Evolutionary conservation across 1,284 basidiomycete genomes (phyloP), one percentile per base, ranked within the genome.

Genomic region (Marasmius oreades): DNA sequence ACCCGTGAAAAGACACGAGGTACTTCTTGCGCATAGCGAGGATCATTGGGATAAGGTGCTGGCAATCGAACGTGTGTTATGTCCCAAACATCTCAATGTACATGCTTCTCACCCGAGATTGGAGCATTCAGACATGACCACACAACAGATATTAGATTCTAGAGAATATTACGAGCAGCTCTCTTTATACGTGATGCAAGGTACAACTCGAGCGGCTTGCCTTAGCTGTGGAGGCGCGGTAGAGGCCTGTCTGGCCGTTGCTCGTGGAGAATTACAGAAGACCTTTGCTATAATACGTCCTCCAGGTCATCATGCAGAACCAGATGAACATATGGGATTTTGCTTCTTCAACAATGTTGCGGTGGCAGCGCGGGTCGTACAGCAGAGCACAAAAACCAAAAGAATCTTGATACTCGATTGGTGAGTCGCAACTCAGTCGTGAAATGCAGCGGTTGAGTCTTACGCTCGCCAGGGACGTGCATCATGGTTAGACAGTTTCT

Each of bases 331-430:
- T 66, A 98, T 98, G 92, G 97, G 97, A 0, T 99, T 99, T 72
- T 99, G 97, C 73, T 95, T 99, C 76, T 98, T 94, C 77, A 99
- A 99, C 73, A 99, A 99, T 65, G 95, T 97, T 20, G 91, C 96
- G 1, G 90, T 99, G 5, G 95, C 95, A 1, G 83, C 92, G 46
- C 85, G 81, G 69, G 95, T 90, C 34, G 82, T 87, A 28, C 92
- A 89, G 65, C 77, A 87, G 58, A 67, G 79, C 44, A 90, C 89
- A 0, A 68, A 81, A 2, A 74, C 90, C 53, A 90, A 86, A 68
- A 92, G 84, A 66, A 86, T 99, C 14, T 69, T 99, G 63, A 98
- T 99, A 65, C 74, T 99, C 14, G 96, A 99, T 68, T 99, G 97
- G 96, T 95, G 67, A 66, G 88, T 58, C 16, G 20, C 16, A 45